phyloP scores from a whole-genome alignment of 2,329 filamentous ascomycete genomes.

The Dothistroma septosporum region DNA sequence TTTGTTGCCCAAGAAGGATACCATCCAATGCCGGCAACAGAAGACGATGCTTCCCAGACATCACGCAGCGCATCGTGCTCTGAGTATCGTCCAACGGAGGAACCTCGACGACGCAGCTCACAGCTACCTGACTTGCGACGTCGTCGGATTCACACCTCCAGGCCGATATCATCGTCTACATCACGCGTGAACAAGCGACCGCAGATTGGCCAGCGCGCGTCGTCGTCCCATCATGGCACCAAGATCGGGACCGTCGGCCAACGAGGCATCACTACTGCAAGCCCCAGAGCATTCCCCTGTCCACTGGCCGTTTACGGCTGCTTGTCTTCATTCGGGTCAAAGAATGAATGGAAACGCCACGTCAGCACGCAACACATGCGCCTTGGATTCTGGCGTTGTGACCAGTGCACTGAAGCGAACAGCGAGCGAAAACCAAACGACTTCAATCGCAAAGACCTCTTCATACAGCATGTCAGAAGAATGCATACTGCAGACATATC shows the following conservation, averaged over 20 bases:
- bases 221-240: constrained; percentile 7
- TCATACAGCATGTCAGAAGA: constrained; percentile 79
- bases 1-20: constrained; percentile 25
- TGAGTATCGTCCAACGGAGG: neutral
- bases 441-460: constrained; percentile 91
- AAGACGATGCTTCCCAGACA: constrained; percentile 6
- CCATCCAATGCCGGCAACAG: constrained; percentile 15
- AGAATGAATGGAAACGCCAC: constrained; percentile 96
- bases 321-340: constrained; percentile 64
- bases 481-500: constrained; percentile 63
- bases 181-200: constrained; percentile 19
- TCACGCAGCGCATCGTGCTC: constrained; percentile 7
- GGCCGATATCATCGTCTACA: constrained; percentile 4
- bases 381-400: constrained; percentile 70
- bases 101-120: constrained; percentile 1
- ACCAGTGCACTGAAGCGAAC: constrained; percentile 50
- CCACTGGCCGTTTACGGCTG: constrained; percentile 77
- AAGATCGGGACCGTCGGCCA: neutral
- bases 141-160: constrained; percentile 15
- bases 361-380: constrained; percentile 74
- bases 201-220: constrained; percentile 8
- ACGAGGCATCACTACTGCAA: neutral
- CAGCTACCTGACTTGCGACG: constrained; percentile 17
- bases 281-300: constrained; percentile 59
- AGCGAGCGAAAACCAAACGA: constrained; percentile 46